Evolutionary conservation across 331 rosid species (phyloP).

Genomic region (Spiraea crenata): DNA sequence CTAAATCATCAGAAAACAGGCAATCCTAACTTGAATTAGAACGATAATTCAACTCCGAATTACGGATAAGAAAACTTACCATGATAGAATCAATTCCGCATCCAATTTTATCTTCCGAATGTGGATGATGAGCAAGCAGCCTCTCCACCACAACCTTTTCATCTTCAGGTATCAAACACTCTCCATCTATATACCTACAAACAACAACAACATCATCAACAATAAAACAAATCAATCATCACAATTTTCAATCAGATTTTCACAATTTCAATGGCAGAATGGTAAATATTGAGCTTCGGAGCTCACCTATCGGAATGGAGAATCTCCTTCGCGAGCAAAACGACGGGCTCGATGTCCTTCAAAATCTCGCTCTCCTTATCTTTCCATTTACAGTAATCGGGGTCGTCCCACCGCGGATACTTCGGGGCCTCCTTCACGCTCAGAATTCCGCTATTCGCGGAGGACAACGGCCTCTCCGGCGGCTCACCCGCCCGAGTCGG

Average conservation of each 20-base stretch:
- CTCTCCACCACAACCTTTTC: slow-evolving; percentile 62
- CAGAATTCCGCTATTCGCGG: slow-evolving; percentile 24
- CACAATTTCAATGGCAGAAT: neutral
- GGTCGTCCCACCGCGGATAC: slow-evolving; percentile 41
- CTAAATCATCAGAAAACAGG: neutral
- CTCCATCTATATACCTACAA: slow-evolving; percentile 73
- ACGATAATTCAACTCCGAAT: neutral
- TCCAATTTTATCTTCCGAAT: slow-evolving; percentile 79
- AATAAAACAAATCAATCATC: neutral
- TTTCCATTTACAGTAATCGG: slow-evolving; percentile 65
- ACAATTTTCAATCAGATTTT: neutral
- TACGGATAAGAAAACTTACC: slow-evolving; percentile 33
- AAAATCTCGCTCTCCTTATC: slow-evolving; percentile 62
- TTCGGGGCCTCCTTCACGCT: slow-evolving; percentile 34
- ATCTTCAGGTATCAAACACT: slow-evolving; percentile 46
- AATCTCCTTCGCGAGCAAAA: slow-evolving; percentile 59
- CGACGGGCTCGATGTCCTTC: slow-evolving; percentile 59
- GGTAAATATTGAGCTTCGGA: neutral
- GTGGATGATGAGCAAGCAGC: slow-evolving; percentile 81
- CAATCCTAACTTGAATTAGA: neutral
- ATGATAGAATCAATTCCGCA: slow-evolving; percentile 79
- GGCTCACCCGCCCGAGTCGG: slow-evolving; percentile 39
- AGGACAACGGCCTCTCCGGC: slow-evolving; percentile 7
- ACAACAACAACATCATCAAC: slow-evolving; percentile 4
- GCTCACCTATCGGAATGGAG: slow-evolving; percentile 61